Evolutionary conservation across 2,329 filamentous ascomycete genomes (phyloP), one percentile per base, ranked within the genome.

Genomic region (Fusarium tricinctum): DNA sequence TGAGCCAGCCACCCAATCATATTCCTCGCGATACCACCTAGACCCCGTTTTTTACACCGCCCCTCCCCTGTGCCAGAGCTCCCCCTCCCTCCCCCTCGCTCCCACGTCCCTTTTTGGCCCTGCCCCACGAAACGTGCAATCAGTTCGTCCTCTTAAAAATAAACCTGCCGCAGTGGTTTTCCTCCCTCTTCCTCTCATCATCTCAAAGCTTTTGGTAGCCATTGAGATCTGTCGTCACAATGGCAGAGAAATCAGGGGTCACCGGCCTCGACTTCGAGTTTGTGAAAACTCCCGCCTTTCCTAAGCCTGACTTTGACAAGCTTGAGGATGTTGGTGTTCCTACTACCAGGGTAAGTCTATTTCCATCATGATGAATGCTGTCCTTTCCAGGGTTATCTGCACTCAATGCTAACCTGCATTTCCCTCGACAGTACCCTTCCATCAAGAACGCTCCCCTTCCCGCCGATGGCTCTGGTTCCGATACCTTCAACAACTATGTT

Each of bases 381-480:
- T 70, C 67, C 58, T 70, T 54, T 70, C 57, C 42, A 20, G 17
- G 38, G 33, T 33, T 30, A 10, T 19, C 8, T 30, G 17, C 33
- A 12, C 26, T 35, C 53, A 58, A 51, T 66, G 52, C 48, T 60
- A 40, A 57, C 14, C 39, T 13, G 13, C 3, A 23, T 20, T 38
- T n/a, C n/a, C 17, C 23, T 7, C 45, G 28, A 14, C 52, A 79
- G 78, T 77, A 66, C 60, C 71, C 63, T 76, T 97, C 93, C 65
- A 98, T 98, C 83, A 92, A 97, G 79, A 98, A 98, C 88, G 92
- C 90, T 48, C 94, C 96, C 70, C 89, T 98, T 43, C 96, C 96
- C 38, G 95, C 94, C 70, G 96, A 99, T 79, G 92, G 89, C 50
- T 84, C 93, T 51, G 92, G 94, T 70, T 89, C 87, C 80, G 93